phyloP scores from a whole-genome alignment of 2,329 filamentous ascomycete species.

The Aspergillus latus region DNA sequence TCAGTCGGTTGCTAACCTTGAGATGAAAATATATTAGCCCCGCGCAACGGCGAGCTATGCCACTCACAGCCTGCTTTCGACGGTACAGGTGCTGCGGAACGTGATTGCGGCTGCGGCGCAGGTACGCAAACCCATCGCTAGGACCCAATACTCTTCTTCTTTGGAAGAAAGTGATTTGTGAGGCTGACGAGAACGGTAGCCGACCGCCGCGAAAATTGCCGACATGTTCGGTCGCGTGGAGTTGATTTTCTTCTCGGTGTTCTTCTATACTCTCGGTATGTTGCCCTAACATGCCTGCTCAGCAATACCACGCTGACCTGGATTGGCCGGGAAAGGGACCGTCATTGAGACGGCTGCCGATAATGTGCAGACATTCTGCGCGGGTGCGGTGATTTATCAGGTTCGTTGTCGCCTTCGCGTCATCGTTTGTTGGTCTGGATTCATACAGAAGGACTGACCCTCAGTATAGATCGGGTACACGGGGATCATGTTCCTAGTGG shows the following conservation, averaged over 20 bases:
- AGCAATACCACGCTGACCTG: not conserved
- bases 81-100: slow-evolving; percentile 58
- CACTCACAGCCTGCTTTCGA: slow-evolving; percentile 58
- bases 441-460: not conserved
- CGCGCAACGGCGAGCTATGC: slow-evolving; percentile 55
- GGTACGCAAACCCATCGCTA: slow-evolving; percentile 23
- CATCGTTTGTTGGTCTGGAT: not conserved
- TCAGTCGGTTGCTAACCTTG: no score
- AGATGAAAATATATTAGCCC: slow-evolving; percentile 32
- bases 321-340: slow-evolving; percentile 39
- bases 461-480: slow-evolving; percentile 59
- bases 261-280: slow-evolving; percentile 56
- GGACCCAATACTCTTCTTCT: not conserved
- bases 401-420: slow-evolving; percentile 17
- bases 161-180: not conserved
- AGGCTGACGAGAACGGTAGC: slow-evolving; percentile 38
- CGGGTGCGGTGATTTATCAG: slow-evolving; percentile 61
- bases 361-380: slow-evolving; percentile 54
- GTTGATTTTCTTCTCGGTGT: slow-evolving; percentile 54
- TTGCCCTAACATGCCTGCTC: not conserved
- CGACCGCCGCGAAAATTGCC: slow-evolving; percentile 61
- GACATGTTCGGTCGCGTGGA: slow-evolving; percentile 64
- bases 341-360: slow-evolving; percentile 56
- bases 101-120: slow-evolving; percentile 61
- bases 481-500: slow-evolving; percentile 59